A percentile compares a stretch with the other conserved stretches of the same genome.
Conservation (phyloP, 2,329 filamentous ascomycete genomes). For the Fusarium protoensiforme region DNA sequence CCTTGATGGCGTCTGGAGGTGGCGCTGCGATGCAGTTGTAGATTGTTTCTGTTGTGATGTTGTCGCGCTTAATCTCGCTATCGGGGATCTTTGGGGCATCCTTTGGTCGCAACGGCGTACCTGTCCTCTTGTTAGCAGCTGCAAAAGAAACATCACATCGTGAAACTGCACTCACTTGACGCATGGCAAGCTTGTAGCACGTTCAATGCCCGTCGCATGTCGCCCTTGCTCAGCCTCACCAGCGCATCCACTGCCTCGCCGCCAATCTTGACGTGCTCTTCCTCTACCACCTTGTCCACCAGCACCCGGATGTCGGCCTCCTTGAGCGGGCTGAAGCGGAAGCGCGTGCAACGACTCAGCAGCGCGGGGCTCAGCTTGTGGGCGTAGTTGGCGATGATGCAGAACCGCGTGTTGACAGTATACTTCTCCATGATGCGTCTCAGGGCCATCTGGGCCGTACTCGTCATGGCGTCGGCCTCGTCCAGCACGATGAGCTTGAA, state of each 20-base stretch:
- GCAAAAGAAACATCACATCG: background rate
- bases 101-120: conserved; percentile 73
- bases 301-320: conserved; percentile 85
- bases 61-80: conserved; percentile 77
- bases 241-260: conserved; percentile 84
- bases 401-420: conserved; percentile 96
- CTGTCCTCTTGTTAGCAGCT: conserved; percentile 50
- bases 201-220: conserved; percentile 95
- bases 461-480: conserved; percentile 99
- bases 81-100: conserved; percentile 69
- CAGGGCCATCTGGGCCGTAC: conserved; percentile 96
- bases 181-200: conserved; percentile 97
- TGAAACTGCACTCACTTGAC: conserved; percentile 76
- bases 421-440: conserved; percentile 99
- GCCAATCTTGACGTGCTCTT: conserved; percentile 87
- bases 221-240: conserved; percentile 89
- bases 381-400: conserved; percentile 98
- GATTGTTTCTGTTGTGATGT: conserved; percentile 89
- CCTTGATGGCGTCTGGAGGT: conserved; percentile 86
- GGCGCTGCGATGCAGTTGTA: conserved; percentile 98
- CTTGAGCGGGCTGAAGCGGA: conserved; percentile 94
- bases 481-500: conserved; percentile 98
- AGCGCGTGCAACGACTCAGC: conserved; percentile 91
- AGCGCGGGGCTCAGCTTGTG: conserved; percentile 96
- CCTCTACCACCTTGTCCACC: conserved; percentile 89